Percentiles rank a stretch among this genome's conserved stretches.
Conservation (phyloP, 2,329 filamentous ascomycete genomes). For the Stemphylium lycopersici region DNA sequence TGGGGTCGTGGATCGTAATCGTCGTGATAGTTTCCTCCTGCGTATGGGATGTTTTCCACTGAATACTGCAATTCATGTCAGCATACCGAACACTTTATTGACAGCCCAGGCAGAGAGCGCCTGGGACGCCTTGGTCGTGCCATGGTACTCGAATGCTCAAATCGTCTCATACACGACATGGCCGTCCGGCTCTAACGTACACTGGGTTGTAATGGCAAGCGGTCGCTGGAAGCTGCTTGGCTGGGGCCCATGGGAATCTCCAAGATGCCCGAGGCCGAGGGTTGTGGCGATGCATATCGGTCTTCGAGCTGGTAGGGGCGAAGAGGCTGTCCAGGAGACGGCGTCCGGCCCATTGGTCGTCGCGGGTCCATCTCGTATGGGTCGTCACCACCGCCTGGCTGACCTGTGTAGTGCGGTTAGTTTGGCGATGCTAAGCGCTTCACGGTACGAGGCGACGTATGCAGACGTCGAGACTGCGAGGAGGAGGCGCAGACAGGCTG, state of each 20-base stretch:
- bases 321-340: constrained; percentile 77
- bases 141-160: no score
- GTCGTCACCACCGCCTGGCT: constrained; percentile 25
- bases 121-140: not conserved
- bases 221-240: constrained; percentile 70
- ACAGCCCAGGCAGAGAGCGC: no score
- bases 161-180: no score
- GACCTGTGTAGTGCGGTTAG: constrained; percentile 27
- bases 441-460: not conserved
- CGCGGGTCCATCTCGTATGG: constrained; percentile 59
- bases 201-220: constrained; percentile 81
- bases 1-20: constrained; percentile 56
- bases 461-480: constrained; percentile 10
- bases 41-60: constrained; percentile 71
- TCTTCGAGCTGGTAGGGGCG: constrained; percentile 85
- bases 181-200: constrained; percentile 58
- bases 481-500: not conserved
- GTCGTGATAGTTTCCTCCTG: constrained; percentile 65
- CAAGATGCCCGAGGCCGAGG: constrained; percentile 57
- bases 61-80: constrained; percentile 62
- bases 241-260: constrained; percentile 72
- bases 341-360: constrained; percentile 59
- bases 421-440: not conserved
- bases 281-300: constrained; percentile 63
- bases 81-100: not conserved